These are phyloP conservation scores for Starmera amethionina DNA, from an alignment of 805 yeast species.

Conservation along the genomic window DNA sequence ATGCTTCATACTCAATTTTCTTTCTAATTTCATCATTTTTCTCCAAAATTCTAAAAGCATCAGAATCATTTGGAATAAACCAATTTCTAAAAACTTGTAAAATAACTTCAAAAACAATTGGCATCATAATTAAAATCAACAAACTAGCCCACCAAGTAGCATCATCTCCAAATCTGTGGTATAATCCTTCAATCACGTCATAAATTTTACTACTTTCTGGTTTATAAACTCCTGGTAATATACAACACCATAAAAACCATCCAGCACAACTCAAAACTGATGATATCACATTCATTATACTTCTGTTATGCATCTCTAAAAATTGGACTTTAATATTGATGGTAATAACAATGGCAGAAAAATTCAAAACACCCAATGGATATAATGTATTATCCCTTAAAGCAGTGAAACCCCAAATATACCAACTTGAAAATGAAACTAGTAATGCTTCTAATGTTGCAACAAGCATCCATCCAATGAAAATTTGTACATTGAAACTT, in stretches of 20 bases:
- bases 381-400: conserved; percentile 65
- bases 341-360: conserved; percentile 59
- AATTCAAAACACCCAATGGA: conserved; percentile 72
- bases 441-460: conserved; percentile 68
- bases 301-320: conserved; percentile 70
- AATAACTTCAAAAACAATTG: conserved; percentile 57
- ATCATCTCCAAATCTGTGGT: conserved; percentile 68
- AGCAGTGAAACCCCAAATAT: conserved; percentile 64
- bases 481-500: conserved; percentile 62
- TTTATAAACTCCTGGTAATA: conserved; percentile 62
- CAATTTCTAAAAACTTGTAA: conserved; percentile 46
- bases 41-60: conserved; percentile 70
- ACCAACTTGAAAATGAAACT: conserved; percentile 55
- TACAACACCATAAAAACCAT: conserved; percentile 75
- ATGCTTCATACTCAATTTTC: conserved; percentile 64
- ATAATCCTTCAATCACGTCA: conserved; percentile 62
- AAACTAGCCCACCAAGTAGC: conserved; percentile 81
- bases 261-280: conserved; percentile 67
- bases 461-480: conserved; percentile 67
- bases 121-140: conserved; percentile 44
- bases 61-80: conserved; percentile 64
- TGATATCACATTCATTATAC: conserved; percentile 54
- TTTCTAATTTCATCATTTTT: conserved; percentile 55
- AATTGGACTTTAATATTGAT: conserved; percentile 74
- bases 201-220: conserved; percentile 45